Percentiles rank a stretch among this genome's conserved stretches.
phyloP scores from a whole-genome alignment of 257 asterid genomes.

The Thymus mandschuricus region DNA sequence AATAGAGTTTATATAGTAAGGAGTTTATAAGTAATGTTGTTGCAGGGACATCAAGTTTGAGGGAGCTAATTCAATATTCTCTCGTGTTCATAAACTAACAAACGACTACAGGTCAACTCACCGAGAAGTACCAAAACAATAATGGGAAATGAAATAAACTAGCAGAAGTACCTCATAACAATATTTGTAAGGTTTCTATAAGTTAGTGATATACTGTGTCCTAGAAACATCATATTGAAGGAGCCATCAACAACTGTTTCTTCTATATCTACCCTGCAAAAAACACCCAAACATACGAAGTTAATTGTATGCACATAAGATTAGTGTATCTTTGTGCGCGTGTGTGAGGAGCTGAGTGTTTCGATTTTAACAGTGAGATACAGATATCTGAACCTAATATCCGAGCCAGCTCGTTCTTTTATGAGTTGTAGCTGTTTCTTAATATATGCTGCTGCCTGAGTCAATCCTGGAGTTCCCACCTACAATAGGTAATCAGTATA shows the following conservation, averaged over 20 bases:
- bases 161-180: slow-evolving; percentile 67
- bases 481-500: slow-evolving; percentile 35
- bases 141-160: slow-evolving; percentile 3
- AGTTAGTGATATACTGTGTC: slow-evolving; percentile 77
- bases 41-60: slow-evolving; percentile 17
- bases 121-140: background rate
- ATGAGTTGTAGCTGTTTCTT: slow-evolving; percentile 69
- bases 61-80: slow-evolving; percentile 14
- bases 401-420: slow-evolving; percentile 79
- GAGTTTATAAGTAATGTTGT: background rate
- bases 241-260: slow-evolving; percentile 89
- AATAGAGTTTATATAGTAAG: slow-evolving; percentile 4
- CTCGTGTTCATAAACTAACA: slow-evolving; percentile 5
- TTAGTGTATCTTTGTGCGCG: background rate
- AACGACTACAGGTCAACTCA: slow-evolving; percentile 1
- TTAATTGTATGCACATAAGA: slow-evolving; percentile 5
- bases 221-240: slow-evolving; percentile 79
- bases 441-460: slow-evolving; percentile 81
- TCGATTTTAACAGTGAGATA: background rate
- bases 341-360: background rate
- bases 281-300: slow-evolving; percentile 24
- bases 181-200: slow-evolving; percentile 86
- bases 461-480: slow-evolving; percentile 91
- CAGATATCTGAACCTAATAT: slow-evolving; percentile 57
- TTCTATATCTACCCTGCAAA: slow-evolving; percentile 87